phyloP scores from a whole-genome alignment of 805 yeast genomes.

The Lachancea nothofagi region DNA sequence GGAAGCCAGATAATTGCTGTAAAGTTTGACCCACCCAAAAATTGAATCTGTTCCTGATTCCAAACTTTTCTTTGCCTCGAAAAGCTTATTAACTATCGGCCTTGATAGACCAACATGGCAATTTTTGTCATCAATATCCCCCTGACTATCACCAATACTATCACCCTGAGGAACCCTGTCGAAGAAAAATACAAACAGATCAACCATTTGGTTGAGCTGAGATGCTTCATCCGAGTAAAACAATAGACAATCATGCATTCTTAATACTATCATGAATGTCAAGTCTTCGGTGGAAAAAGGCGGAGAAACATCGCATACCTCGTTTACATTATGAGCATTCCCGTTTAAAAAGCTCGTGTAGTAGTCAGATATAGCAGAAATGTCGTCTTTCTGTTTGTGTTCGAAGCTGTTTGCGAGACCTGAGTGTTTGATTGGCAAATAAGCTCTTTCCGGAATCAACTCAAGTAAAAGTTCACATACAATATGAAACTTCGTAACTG shows the following conservation, averaged over 20 bases:
- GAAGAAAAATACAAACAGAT: constrained; percentile 34
- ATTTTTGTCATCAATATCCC: background rate
- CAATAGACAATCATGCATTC: constrained; percentile 26
- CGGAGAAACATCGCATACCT: constrained; percentile 19
- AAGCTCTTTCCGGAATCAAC: constrained; percentile 59
- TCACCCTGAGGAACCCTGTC: constrained; percentile 47
- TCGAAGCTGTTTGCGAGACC: constrained; percentile 14
- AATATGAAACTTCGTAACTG: constrained; percentile 33
- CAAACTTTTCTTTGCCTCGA: constrained; percentile 12
- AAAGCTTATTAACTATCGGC: constrained; percentile 30
- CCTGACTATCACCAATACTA: too few relatives aligned
- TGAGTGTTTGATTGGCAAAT: constrained; percentile 47
- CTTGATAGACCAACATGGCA: constrained; percentile 31
- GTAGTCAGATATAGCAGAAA: constrained; percentile 31
- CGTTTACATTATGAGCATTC: constrained; percentile 10
- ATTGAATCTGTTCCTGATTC: constrained; percentile 15
- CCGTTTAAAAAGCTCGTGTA: constrained; percentile 27
- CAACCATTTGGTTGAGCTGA: constrained; percentile 32
- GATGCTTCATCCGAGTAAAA: constrained; percentile 18
- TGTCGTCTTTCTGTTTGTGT: constrained; percentile 17
- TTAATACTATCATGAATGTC: constrained; percentile 37
- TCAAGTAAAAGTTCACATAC: constrained; percentile 43
- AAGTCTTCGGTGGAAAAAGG: constrained; percentile 44
- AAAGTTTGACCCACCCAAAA: constrained; percentile 30
- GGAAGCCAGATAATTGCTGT: constrained; percentile 26